Percentiles rank a stretch among this genome's conserved stretches.
These are phyloP conservation scores for Ilyonectria destructans DNA, from an alignment of 2,329 filamentous ascomycete species.

Conservation along the genomic window DNA sequence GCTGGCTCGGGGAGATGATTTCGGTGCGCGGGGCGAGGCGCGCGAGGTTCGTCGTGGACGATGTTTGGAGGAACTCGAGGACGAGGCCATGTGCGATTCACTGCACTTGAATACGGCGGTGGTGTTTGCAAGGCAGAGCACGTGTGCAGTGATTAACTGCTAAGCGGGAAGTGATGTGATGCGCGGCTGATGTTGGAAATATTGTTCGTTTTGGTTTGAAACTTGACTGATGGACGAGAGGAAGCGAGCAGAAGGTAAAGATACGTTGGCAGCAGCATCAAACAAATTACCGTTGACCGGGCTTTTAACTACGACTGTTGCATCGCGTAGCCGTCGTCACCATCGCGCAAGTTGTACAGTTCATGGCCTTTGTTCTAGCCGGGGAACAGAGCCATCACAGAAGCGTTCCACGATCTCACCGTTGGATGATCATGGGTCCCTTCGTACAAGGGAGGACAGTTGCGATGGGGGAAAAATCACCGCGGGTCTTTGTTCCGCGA, in stretches of 20 bases:
- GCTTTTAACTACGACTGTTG: neutral
- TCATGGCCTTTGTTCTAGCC: neutral
- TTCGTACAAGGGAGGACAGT: constrained; percentile 2
- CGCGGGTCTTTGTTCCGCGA: neutral
- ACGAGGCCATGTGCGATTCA: too few species aligned
- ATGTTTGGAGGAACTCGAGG: too few species aligned
- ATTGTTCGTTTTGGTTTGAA: neutral
- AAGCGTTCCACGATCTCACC: constrained; percentile 1
- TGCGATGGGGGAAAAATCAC: neutral
- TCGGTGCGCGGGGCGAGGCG: too few species aligned
- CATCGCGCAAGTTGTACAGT: neutral
- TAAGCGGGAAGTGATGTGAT: too few species aligned
- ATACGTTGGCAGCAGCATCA: neutral
- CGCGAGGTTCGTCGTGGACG: too few species aligned
- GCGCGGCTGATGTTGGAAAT: neutral
- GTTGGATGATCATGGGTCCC: neutral
- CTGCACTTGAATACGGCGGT: too few species aligned
- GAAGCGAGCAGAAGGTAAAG: neutral
- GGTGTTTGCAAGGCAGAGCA: too few species aligned
- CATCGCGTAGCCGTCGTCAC: neutral
- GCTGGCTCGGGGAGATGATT: too few species aligned
- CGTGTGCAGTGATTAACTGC: too few species aligned
- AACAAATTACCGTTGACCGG: neutral
- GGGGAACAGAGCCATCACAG: neutral
- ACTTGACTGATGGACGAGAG: neutral